Percentiles rank a stretch among this genome's conserved stretches.
Evolutionary conservation across 805 yeast species (phyloP).

Genomic region (Lachancea quebecensis): DNA sequence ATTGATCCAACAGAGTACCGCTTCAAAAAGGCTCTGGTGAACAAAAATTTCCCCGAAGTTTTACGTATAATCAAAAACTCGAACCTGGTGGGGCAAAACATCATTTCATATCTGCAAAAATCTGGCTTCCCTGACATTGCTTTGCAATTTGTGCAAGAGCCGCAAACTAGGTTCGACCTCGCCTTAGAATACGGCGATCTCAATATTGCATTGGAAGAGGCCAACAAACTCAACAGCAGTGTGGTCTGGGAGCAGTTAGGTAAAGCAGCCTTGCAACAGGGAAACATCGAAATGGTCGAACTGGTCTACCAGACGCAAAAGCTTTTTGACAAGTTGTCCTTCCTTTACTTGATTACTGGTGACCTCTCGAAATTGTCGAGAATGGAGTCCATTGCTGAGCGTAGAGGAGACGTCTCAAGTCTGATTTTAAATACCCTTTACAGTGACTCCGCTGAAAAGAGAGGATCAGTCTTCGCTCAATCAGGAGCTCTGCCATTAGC

Average conservation of each 20-base stretch:
- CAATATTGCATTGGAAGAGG: constrained; percentile 81
- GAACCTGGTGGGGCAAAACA: constrained; percentile 93
- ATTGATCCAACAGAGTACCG: constrained; percentile 97
- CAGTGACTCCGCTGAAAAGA: constrained; percentile 64
- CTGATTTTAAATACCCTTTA: constrained; percentile 78
- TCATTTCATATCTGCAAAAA: constrained; percentile 89
- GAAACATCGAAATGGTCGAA: constrained; percentile 80
- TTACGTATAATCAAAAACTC: constrained; percentile 81
- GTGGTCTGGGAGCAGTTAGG: constrained; percentile 77
- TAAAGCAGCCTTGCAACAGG: constrained; percentile 81
- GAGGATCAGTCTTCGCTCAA: constrained; percentile 65
- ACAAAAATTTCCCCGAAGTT: constrained; percentile 86
- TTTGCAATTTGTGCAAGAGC: constrained; percentile 90
- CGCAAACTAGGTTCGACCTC: constrained; percentile 91
- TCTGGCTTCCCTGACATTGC: constrained; percentile 98
- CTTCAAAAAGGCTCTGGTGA: constrained; percentile 87
- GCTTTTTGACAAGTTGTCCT: constrained; percentile 81
- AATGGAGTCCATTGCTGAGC: constrained; percentile 87
- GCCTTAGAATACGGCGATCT: constrained; percentile 92
- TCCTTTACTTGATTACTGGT: constrained; percentile 81
- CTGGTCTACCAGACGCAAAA: constrained; percentile 82
- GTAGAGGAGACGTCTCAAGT: constrained; percentile 73
- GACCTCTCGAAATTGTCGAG: constrained; percentile 64
- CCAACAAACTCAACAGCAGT: constrained; percentile 61
- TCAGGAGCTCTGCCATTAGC: constrained; percentile 86